Percentiles rank a stretch among this genome's conserved stretches.
Evolutionary conservation across 208 protist species (phyloP).

Genomic region (Tritrichomonas musculus): DNA sequence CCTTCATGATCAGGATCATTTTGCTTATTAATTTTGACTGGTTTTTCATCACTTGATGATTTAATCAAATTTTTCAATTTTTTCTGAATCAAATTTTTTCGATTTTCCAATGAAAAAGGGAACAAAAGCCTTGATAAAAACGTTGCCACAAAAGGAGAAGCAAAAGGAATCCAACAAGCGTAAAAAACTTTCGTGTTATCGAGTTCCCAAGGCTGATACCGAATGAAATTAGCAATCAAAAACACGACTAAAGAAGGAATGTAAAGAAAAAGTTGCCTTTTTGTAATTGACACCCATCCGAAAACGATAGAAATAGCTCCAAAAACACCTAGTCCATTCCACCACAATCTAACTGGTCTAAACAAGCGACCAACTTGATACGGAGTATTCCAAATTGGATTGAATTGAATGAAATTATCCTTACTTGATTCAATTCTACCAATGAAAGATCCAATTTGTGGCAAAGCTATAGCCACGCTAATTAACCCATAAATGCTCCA

Average conservation of each 20-base stretch:
- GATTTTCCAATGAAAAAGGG: too few relatives aligned
- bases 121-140: neutral
- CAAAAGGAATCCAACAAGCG: neutral
- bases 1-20: too few relatives aligned
- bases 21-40: too few relatives aligned
- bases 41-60: too few relatives aligned
- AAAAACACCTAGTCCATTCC: neutral
- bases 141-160: neutral
- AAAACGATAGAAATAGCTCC: neutral
- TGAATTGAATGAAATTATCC: too few relatives aligned
- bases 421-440: neutral
- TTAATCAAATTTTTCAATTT: too few relatives aligned
- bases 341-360: neutral
- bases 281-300: neutral
- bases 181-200: neutral
- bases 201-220: neutral
- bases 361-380: too few relatives aligned
- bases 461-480: neutral
- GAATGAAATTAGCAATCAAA: neutral
- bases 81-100: too few relatives aligned
- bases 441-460: neutral
- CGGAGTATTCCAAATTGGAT: too few relatives aligned
- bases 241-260: neutral
- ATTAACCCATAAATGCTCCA: neutral
- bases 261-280: neutral